Conservation (phyloP, 176 grass and related monocot genomes). For the Eragrostis curvula region DNA sequence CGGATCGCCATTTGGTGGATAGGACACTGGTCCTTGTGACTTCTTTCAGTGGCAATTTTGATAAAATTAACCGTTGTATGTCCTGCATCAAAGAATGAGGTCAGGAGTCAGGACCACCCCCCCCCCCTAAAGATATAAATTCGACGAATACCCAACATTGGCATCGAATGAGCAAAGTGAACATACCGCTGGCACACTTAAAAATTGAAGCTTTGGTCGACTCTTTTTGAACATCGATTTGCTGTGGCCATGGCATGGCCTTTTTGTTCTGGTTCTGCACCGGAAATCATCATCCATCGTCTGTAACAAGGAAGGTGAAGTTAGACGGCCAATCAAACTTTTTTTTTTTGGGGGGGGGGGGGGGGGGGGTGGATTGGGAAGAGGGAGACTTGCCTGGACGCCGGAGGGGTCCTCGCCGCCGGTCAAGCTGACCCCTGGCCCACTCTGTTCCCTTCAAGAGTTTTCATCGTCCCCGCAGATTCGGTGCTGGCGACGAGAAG, state of each 20-base stretch:
- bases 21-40: conserved; percentile 10
- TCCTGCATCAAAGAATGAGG: not conserved
- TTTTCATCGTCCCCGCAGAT: no score
- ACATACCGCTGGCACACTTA: not conserved
- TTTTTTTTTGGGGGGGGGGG: no score
- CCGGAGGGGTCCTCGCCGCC: not conserved
- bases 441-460: no score
- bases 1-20: not conserved
- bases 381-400: not conserved
- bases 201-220: not conserved
- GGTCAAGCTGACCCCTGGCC: not conserved
- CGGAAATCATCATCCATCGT: not conserved
- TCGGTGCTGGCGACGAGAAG: no score
- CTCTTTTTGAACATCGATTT: not conserved
- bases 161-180: not conserved
- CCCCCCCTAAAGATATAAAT: not conserved
- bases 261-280: not conserved
- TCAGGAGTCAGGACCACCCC: not conserved
- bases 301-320: not conserved
- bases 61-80: not conserved
- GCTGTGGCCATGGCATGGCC: not conserved
- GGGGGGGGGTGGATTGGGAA: no score
- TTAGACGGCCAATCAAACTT: not conserved
- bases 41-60: not conserved
- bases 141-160: not conserved